Conservation (phyloP, 164 flowering plant species). For the Vitis rupestris region DNA sequence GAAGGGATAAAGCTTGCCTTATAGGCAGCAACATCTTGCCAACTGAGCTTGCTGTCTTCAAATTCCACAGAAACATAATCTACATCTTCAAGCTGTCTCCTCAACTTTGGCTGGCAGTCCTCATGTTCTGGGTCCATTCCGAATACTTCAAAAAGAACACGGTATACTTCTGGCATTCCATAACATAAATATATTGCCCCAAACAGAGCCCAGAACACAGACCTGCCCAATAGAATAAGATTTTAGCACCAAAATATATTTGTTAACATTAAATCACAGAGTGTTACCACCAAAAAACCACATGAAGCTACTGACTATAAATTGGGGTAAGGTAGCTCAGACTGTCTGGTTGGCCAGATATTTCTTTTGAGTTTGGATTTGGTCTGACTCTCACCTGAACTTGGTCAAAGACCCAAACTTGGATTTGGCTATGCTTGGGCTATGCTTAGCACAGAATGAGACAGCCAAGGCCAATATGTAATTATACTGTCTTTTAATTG, state of each 20-base stretch:
- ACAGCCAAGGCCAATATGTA: no score
- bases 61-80: constrained; percentile 98
- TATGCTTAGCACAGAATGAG: no score
- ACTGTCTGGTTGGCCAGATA: no score
- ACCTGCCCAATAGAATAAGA: constrained; percentile 44
- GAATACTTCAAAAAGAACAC: constrained; percentile 96
- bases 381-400: no score
- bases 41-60: constrained; percentile 70
- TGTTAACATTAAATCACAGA: no score
- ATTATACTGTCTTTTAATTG: no score
- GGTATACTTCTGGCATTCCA: constrained; percentile 98
- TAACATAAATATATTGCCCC: constrained; percentile 95
- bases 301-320: neutral
- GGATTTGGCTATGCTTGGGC: no score
- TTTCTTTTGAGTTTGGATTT: no score
- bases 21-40: constrained; percentile 92
- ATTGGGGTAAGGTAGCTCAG: no score
- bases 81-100: constrained; percentile 96
- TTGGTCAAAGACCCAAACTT: no score
- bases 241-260: neutral
- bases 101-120: constrained; percentile 84
- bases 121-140: constrained; percentile 98
- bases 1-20: constrained; percentile 43
- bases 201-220: constrained; percentile 97
- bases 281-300: neutral